Base-by-base conservation (phyloP, 495 filamentous ascomycete genomes). In the Cudoniella acicularis region DNA sequence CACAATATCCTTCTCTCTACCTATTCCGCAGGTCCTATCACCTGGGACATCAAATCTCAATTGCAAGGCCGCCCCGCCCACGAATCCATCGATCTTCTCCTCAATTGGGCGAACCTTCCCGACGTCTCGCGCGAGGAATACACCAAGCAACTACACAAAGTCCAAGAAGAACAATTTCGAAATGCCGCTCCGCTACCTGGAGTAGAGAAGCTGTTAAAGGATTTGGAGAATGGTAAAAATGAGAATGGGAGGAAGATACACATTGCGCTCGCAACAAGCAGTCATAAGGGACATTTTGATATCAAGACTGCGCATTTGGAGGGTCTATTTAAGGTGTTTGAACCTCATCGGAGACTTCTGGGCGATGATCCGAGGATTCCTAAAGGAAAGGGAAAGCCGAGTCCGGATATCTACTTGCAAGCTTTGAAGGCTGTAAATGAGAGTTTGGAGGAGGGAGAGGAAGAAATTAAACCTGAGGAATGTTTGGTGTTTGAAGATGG, bases 401-500 rank as follows among this genome's bases (percentile, higher is more conserved):
- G 92, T 6, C 94, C 94, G 8, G 95, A 98, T 70, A 98, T 98
- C 64, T 98, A 94, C 67, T 74, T 96, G 16, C 72, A 97, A 0
- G 95, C 95, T 0, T 74, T 98, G 49, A 79, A 90, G 72, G 89
- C 85, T 1, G 88, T 98, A 67, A 98, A 98, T 72, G 77, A 78
- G 2, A 83, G 79, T 1, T 68, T 94, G 18, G 70, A 82, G 0
- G 74, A 79, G 45, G 85, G 84, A 0, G 84, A 92, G 66, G 69
- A 72, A 22, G 83, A 87, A 60, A 86, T 98, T 48, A 77, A 67
- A 50, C 90, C 92, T 0, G 87, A 87, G 63, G 93, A 98, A 70
- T 96, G 93, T 72, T 76, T 98, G 9, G 94, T 98, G 0, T 97
- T 98, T 66, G 94, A 98, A 70, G 94, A 98, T 72, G 85, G 85